Evolutionary conservation across 2,329 filamentous ascomycete genomes (phyloP), one percentile per base, ranked within the genome.

Genomic region (Trichophyton equinum): DNA sequence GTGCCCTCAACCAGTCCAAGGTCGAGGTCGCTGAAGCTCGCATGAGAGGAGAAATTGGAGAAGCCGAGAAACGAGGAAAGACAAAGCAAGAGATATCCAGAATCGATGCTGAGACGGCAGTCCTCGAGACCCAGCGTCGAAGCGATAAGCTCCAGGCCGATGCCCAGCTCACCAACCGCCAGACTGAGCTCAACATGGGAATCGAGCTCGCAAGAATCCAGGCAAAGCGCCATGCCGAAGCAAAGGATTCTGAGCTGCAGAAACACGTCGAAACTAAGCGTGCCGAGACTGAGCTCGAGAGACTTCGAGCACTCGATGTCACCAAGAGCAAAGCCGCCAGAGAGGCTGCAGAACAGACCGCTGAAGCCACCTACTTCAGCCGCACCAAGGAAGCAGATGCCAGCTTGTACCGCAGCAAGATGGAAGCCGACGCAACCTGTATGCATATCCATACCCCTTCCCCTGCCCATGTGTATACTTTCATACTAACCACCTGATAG

Each of bases 81-180:
- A 87, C 91, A 64, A 90, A 94, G 71, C 88, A 91, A 60, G 87
- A 91, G 69, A 88, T 95, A 47, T 88, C 89, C 67, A 92, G 91
- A 77, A 95, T 95, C 75, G 84, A 91, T 72, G 89, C 89, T 65
- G 85, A 89, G 67, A 95, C 89, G 0, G 88, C 89, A 1, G 88
- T 94, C 1, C 82, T 89, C 63, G 90, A 92, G 77, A 94, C 89
- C 0, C 85, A 92, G 70, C 85, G 89, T 57, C 90, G 92, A 70
- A 85, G 87, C 53, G 88, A 94, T 75, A 89, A 89, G 64, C 87
- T 88, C 1, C 75, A 82, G 55, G 90, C 90, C 49, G 89, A 94
- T 70, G 87, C 89, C 9, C 84, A 85, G 60, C 82, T 95, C 59
- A 82, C 84, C 42, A 89, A 86, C 18, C 81, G 84, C 66, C 85